A percentile compares a stretch with the other conserved stretches of the same genome.
Conservation (phyloP, 768 basidiomycete species). For the Ramaria rubella region DNA sequence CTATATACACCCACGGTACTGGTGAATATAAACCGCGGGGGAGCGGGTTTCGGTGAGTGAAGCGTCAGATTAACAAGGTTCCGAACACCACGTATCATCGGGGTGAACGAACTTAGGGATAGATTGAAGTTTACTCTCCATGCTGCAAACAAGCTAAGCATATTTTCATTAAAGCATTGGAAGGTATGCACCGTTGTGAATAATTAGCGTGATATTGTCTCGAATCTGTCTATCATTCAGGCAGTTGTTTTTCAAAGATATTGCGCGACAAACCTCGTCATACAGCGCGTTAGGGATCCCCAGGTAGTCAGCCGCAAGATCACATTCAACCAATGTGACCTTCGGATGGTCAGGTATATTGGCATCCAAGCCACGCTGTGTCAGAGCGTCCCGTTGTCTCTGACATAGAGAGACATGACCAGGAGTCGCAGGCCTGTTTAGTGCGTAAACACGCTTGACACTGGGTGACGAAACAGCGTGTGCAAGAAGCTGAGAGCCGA, state of each 20-base stretch:
- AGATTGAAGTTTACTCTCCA: conserved; percentile 16
- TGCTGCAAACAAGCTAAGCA: conserved; percentile 1
- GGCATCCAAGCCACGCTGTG: background rate
- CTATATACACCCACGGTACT: conserved; percentile 11
- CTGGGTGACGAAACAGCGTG: conserved; percentile 20
- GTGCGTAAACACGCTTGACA: conserved; percentile 27
- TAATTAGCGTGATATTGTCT: conserved; percentile 17
- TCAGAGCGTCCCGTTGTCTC: background rate
- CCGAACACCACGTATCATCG: conserved; percentile 8
- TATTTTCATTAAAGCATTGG: too few species aligned
- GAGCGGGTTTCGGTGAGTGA: background rate
- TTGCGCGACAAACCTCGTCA: background rate
- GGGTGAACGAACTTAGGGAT: background rate
- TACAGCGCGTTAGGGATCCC: background rate
- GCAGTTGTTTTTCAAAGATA: background rate
- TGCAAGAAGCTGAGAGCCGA: conserved; percentile 32
- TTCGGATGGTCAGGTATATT: conserved; percentile 5
- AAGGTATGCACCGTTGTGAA: conserved; percentile 17
- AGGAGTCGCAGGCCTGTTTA: conserved; percentile 22
- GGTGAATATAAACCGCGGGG: conserved; percentile 12
- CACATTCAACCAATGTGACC: conserved; percentile 11
- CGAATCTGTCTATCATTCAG: conserved; percentile 8
- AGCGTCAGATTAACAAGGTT: conserved; percentile 11
- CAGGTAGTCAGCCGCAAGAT: background rate
- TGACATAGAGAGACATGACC: background rate